Percentiles rank a stretch among this genome's conserved stretches.
Evolutionary conservation across 495 filamentous ascomycete genomes (phyloP).

Genomic region (Penicillium bovifimosum): DNA sequence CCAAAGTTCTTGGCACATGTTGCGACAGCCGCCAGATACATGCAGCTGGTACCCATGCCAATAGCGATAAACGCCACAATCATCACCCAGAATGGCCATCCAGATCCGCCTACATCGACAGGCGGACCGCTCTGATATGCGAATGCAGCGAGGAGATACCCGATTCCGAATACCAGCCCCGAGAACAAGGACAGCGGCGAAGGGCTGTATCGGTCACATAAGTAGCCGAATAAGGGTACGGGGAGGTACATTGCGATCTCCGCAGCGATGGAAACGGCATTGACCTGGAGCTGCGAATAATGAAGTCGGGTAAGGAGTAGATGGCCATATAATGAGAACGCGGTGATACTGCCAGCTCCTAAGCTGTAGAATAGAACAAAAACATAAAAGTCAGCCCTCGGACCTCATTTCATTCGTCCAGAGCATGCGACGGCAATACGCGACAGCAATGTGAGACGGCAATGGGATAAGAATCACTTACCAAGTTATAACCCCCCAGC

Average conservation of each 20-base stretch:
- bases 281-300: slow-evolving; percentile 88
- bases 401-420: not conserved
- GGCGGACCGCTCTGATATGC: slow-evolving; percentile 63
- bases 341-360: slow-evolving; percentile 77
- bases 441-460: no score
- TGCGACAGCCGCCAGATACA: slow-evolving; percentile 84
- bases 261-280: slow-evolving; percentile 76
- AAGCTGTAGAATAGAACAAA: slow-evolving; percentile 38
- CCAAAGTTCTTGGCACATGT: slow-evolving; percentile 98
- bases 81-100: slow-evolving; percentile 78
- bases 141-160: slow-evolving; percentile 79
- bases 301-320: slow-evolving; percentile 75
- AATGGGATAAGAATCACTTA: slow-evolving; percentile 18
- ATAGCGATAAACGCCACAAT: slow-evolving; percentile 72
- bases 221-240: slow-evolving; percentile 80
- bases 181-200: slow-evolving; percentile 67
- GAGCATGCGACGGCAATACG: not conserved
- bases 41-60: slow-evolving; percentile 73
- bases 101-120: slow-evolving; percentile 48
- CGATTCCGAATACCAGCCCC: slow-evolving; percentile 65
- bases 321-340: slow-evolving; percentile 88
- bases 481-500: slow-evolving; percentile 57
- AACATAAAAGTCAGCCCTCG: slow-evolving; percentile 7
- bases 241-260: slow-evolving; percentile 84
- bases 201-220: slow-evolving; percentile 84